phyloP scores from a whole-genome alignment of 306 rosid species.

The Dicorynia guianensis region DNA sequence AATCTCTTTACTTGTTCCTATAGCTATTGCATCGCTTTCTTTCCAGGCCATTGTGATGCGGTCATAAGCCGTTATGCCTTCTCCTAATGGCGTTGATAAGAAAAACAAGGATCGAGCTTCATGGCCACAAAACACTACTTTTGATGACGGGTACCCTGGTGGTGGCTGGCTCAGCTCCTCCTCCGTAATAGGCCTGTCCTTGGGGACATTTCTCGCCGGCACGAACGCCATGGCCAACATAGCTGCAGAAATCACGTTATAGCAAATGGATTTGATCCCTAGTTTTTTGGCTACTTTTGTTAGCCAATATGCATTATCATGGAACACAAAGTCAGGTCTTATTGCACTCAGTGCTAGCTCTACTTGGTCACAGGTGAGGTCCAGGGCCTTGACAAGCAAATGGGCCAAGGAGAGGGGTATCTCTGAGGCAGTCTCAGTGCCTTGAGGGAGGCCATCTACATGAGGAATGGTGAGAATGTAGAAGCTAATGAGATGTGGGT shows the following conservation, averaged over 20 bases:
- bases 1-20: slow-evolving; percentile 57
- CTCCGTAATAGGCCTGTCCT: slow-evolving; percentile 38
- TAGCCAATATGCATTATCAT: slow-evolving; percentile 57
- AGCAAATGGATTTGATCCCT: slow-evolving; percentile 42
- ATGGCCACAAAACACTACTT: slow-evolving; percentile 45
- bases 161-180: slow-evolving; percentile 57
- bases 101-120: slow-evolving; percentile 44
- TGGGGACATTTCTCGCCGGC: slow-evolving; percentile 35
- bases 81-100: slow-evolving; percentile 51
- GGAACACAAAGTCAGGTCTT: slow-evolving; percentile 49
- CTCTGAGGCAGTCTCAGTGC: slow-evolving; percentile 55
- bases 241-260: slow-evolving; percentile 50
- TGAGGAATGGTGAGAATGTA: slow-evolving; percentile 40
- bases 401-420: slow-evolving; percentile 33
- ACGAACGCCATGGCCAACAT: slow-evolving; percentile 43
- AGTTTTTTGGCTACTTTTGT: slow-evolving; percentile 33
- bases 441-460: slow-evolving; percentile 51
- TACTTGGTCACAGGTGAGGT: slow-evolving; percentile 47
- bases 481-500: slow-evolving; percentile 54
- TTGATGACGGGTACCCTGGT: slow-evolving; percentile 58
- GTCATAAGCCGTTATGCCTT: slow-evolving; percentile 45
- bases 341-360: not conserved
- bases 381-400: slow-evolving; percentile 45
- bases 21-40: slow-evolving; percentile 53
- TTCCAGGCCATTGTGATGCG: slow-evolving; percentile 32